phyloP scores from a whole-genome alignment of 2,329 filamentous ascomycete species.

The Fonsecaea multimorphosa region DNA sequence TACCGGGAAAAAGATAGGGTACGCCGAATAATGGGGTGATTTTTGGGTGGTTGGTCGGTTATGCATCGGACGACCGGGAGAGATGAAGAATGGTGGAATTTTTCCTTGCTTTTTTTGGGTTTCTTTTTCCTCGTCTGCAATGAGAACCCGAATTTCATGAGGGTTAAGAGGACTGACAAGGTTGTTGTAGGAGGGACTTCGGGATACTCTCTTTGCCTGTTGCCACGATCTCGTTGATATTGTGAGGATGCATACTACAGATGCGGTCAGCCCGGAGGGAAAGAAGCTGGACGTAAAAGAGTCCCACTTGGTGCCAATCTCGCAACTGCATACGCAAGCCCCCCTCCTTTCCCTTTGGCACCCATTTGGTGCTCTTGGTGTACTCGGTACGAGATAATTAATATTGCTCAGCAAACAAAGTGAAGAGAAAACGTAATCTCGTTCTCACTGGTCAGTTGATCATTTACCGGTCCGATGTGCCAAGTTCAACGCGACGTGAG shows the following conservation, averaged over 20 bases:
- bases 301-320: constrained; percentile 2
- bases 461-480: neutral
- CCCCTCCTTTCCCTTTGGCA: too few species aligned
- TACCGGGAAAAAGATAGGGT: neutral
- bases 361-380: neutral
- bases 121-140: neutral
- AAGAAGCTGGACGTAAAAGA: neutral
- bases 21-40: neutral
- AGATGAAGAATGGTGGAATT: neutral
- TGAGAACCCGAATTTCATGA: neutral
- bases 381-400: neutral
- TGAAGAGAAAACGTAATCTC: constrained; percentile 14
- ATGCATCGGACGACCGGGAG: neutral
- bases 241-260: neutral
- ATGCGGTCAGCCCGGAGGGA: neutral
- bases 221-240: neutral
- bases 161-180: too few species aligned
- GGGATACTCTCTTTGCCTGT: neutral
- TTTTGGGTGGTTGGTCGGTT: neutral
- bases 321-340: neutral
- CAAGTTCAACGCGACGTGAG: neutral
- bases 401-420: constrained; percentile 1
- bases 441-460: constrained; percentile 14
- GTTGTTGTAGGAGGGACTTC: too few species aligned
- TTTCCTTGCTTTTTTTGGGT: neutral